These are phyloP conservation scores for Geranomyces michiganensis DNA, from an alignment of 192 early-diverging fungal species.

Conservation along the genomic window DNA sequence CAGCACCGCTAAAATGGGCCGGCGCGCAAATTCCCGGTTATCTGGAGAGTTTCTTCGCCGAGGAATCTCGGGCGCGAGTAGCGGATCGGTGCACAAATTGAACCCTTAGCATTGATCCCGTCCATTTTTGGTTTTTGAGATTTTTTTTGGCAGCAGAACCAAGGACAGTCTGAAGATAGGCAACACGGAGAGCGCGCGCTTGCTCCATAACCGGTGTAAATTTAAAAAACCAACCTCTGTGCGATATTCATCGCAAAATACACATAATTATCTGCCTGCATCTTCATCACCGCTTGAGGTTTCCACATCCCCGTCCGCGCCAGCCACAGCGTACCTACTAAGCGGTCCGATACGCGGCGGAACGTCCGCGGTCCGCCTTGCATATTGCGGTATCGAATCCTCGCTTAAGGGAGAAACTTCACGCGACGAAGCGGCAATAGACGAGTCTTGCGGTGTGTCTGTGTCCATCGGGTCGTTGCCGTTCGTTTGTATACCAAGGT, in stretches of 20 bases:
- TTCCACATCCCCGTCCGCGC: too few relatives aligned
- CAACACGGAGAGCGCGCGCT: neutral
- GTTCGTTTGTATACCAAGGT: neutral
- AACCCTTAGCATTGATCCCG: neutral
- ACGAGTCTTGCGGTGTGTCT: neutral
- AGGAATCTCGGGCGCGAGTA: neutral
- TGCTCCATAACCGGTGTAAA: neutral
- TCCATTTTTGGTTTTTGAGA: constrained; percentile 1
- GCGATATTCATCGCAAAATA: too few relatives aligned
- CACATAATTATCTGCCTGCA: too few relatives aligned
- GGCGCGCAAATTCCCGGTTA: neutral
- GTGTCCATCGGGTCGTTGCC: neutral
- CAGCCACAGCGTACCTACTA: too few relatives aligned
- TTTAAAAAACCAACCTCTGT: too few relatives aligned
- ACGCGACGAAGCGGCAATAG: neutral
- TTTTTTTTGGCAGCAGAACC: too few relatives aligned
- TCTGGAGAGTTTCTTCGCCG: constrained; percentile 6
- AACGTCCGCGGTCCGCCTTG: too few relatives aligned
- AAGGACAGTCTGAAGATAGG: too few relatives aligned
- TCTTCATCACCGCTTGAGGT: too few relatives aligned
- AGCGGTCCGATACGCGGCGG: too few relatives aligned
- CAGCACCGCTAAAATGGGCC: neutral
- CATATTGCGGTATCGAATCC: too few relatives aligned
- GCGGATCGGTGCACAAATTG: neutral
- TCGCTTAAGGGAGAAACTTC: neutral